Evolutionary conservation across 2,329 filamentous ascomycete genomes (phyloP).

Genomic region (Daldinia sp.): DNA sequence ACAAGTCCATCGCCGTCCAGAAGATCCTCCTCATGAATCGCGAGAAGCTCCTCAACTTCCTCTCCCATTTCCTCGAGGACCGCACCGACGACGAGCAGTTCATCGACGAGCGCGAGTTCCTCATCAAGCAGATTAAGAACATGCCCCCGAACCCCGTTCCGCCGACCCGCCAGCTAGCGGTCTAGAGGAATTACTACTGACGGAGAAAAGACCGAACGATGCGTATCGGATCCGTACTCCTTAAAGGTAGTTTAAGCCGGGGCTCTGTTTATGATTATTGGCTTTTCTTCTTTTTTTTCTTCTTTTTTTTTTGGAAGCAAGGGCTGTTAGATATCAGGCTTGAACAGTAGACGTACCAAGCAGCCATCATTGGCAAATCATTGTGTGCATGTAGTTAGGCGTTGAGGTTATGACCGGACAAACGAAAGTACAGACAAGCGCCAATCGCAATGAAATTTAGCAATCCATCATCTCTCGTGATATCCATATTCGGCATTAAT

Average conservation of each 20-base stretch:
- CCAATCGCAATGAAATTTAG: conserved; percentile 15
- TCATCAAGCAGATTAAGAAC: conserved; percentile 90
- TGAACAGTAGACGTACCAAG: conserved; percentile 30
- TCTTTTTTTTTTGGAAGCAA: background rate
- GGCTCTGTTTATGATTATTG: too few relatives aligned
- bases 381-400: conserved; percentile 47
- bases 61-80: conserved; percentile 92
- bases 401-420: conserved; percentile 41
- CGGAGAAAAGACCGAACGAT: too few relatives aligned
- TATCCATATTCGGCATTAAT: too few relatives aligned
- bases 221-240: too few relatives aligned
- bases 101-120: conserved; percentile 95
- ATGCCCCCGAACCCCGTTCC: conserved; percentile 67
- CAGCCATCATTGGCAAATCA: conserved; percentile 40
- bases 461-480: background rate
- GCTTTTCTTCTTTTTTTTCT: too few relatives aligned
- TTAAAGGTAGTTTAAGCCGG: too few relatives aligned
- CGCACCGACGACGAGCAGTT: conserved; percentile 98
- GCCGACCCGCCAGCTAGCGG: conserved; percentile 54
- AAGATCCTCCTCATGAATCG: conserved; percentile 97
- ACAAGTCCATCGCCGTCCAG: conserved; percentile 96
- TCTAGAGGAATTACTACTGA: conserved; percentile 21
- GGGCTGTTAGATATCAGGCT: conserved; percentile 7
- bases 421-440: conserved; percentile 12
- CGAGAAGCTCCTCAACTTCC: conserved; percentile 86